phyloP scores from a whole-genome alignment of 2,329 filamentous ascomycete species.

The Apiospora rasikravindrae region DNA sequence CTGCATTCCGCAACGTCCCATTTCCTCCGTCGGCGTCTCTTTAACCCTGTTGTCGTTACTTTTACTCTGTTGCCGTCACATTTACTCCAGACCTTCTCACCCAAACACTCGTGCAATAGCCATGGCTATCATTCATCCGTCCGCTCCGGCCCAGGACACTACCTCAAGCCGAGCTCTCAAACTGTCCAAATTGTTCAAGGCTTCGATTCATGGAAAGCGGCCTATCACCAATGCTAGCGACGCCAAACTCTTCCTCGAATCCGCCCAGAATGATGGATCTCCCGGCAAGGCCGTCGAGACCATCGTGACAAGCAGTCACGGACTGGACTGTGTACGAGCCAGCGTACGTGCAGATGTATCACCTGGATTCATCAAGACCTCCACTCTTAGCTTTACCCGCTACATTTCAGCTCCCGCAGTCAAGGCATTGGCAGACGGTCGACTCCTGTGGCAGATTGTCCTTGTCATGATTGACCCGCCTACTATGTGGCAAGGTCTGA shows the following conservation, averaged over 20 bases:
- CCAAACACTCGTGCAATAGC: neutral
- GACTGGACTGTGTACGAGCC: conserved; percentile 32
- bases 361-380: conserved; percentile 36
- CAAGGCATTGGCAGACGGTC: conserved; percentile 55
- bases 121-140: neutral
- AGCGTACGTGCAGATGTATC: conserved; percentile 35
- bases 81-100: neutral
- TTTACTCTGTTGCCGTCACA: neutral
- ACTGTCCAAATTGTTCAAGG: neutral
- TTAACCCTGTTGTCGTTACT: neutral
- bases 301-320: conserved; percentile 33
- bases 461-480: conserved; percentile 54
- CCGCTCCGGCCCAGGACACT: neutral
- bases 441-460: conserved; percentile 54
- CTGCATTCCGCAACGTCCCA: neutral
- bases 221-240: conserved; percentile 28
- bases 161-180: neutral
- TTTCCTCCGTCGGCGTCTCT: neutral
- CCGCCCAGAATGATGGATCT: conserved; percentile 27
- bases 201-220: conserved; percentile 32
- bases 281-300: conserved; percentile 35
- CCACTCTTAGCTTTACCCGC: conserved; percentile 42
- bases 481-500: conserved; percentile 58
- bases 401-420: conserved; percentile 49
- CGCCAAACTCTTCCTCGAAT: conserved; percentile 40